Evolutionary conservation across 495 filamentous ascomycete genomes (phyloP).

Genomic region (Saxophila tyrrhenica): DNA sequence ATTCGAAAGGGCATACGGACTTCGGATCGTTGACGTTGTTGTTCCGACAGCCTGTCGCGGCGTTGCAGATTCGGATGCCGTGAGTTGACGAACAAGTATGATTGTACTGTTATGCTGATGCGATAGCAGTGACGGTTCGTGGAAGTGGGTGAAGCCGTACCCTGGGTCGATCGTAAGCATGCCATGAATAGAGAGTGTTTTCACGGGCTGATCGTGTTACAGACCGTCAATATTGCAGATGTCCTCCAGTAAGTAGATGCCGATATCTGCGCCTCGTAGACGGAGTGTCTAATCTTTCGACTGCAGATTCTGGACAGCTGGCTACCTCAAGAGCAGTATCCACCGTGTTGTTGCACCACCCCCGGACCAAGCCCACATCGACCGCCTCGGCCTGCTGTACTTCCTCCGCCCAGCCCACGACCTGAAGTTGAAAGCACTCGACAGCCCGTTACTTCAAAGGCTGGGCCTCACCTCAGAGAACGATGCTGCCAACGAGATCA

Average conservation of each 20-base stretch:
- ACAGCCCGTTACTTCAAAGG: slow-evolving; percentile 19
- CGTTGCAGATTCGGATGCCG: slow-evolving; percentile 37
- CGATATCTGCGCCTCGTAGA: too few relatives aligned
- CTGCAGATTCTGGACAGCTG: slow-evolving; percentile 23
- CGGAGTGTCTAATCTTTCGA: too few relatives aligned
- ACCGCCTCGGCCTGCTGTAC: slow-evolving; percentile 26
- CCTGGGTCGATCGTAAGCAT: slow-evolving; percentile 24
- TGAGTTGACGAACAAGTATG: too few relatives aligned
- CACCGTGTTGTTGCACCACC: slow-evolving; percentile 25
- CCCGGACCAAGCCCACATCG: slow-evolving; percentile 22
- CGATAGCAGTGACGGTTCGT: slow-evolving; percentile 18
- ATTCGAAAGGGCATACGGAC: slow-evolving; percentile 42
- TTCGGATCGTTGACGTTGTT: slow-evolving; percentile 43
- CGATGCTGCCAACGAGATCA: slow-evolving; percentile 6
- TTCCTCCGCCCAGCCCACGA: slow-evolving; percentile 21
- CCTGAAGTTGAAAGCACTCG: slow-evolving; percentile 14
- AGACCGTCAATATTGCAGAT: slow-evolving; percentile 12
- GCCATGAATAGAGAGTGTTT: too few relatives aligned
- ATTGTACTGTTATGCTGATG: too few relatives aligned
- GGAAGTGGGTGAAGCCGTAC: slow-evolving; percentile 26
- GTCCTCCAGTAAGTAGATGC: too few relatives aligned
- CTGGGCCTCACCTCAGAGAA: slow-evolving; percentile 8
- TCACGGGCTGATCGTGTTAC: too few relatives aligned
- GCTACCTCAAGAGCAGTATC: slow-evolving; percentile 22
- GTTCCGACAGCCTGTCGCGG: slow-evolving; percentile 46